These are phyloP conservation scores for Aspergillus tanneri DNA, from an alignment of 2,329 filamentous ascomycete genomes.

Conservation along the genomic window DNA sequence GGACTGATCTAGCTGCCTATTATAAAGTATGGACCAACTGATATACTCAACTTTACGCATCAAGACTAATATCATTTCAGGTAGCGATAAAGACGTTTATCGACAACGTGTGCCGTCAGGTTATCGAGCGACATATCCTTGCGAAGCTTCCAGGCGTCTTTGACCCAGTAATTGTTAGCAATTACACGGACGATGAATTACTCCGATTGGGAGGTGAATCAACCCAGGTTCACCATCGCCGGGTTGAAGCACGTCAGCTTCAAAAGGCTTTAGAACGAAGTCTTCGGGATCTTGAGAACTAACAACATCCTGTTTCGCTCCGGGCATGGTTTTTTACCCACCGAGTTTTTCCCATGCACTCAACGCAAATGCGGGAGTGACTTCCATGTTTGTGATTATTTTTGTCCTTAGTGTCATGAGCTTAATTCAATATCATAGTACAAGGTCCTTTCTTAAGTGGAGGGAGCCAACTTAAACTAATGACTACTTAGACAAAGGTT, in stretches of 20 bases:
- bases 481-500: no score
- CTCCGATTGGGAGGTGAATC: constrained; percentile 4
- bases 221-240: not conserved
- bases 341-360: no score
- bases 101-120: constrained; percentile 27
- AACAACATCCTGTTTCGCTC: no score
- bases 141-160: constrained; percentile 1
- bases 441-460: no score
- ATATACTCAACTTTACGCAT: no score
- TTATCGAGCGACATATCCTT: constrained; percentile 20
- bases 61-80: constrained; percentile 5
- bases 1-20: constrained; percentile 22
- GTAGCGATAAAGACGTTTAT: constrained; percentile 28
- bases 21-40: constrained; percentile 30
- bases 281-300: constrained; percentile 1
- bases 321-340: no score
- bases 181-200: not conserved
- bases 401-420: no score
- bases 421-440: no score
- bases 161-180: not conserved
- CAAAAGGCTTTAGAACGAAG: not conserved
- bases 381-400: no score
- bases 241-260: constrained; percentile 1
- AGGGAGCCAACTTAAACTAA: no score
- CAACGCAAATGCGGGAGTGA: no score